These are phyloP conservation scores for Syzygium syzygioides DNA, from an alignment of 441 rosid genomes.

Conservation along the genomic window DNA sequence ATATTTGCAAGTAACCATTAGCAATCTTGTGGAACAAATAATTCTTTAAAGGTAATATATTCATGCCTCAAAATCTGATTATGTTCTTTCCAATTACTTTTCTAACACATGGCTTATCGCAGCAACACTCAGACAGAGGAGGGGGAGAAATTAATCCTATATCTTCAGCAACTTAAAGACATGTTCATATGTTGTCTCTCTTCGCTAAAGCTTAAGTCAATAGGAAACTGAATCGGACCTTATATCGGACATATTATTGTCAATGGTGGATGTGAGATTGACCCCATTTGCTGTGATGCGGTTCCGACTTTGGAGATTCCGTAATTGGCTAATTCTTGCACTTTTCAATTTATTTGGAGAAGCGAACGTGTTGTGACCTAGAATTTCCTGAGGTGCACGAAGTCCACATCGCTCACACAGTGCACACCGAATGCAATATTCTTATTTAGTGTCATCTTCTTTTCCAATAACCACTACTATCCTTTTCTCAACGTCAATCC, in stretches of 20 bases:
- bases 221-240: not conserved
- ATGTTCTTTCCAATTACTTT: no score
- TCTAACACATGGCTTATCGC: not conserved
- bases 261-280: not conserved
- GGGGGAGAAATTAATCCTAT: not conserved
- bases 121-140: not conserved
- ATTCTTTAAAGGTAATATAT: no score
- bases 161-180: not conserved
- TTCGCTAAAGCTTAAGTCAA: not conserved
- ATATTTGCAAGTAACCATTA: no score
- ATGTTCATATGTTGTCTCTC: not conserved
- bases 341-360: conserved; percentile 13
- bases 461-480: conserved; percentile 25
- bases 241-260: rapidly evolving
- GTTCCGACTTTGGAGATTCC: rapidly evolving
- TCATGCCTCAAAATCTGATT: no score
- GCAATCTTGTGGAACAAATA: no score
- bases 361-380: conserved; percentile 44
- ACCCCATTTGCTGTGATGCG: not conserved
- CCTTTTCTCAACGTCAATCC: conserved; percentile 15
- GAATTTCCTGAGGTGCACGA: conserved; percentile 24
- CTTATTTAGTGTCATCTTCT: conserved; percentile 48
- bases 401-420: not conserved
- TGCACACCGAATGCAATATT: not conserved
- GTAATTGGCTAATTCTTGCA: not conserved